Evolutionary conservation across 116 monocot species (phyloP).

Genomic region (Cymodocea nodosa): DNA sequence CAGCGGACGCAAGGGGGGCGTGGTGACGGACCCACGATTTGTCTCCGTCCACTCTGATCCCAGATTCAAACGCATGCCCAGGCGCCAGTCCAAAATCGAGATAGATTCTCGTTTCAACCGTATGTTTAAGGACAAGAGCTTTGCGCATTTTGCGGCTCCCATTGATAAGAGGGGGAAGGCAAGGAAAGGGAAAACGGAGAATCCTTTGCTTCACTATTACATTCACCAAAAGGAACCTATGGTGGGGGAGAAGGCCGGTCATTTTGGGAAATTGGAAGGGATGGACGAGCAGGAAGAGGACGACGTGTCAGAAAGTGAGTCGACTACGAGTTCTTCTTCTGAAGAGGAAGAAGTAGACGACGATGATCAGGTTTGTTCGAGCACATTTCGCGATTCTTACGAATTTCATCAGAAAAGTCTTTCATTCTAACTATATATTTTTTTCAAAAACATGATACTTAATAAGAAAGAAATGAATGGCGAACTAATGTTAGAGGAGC

Average conservation of each 20-base stretch:
- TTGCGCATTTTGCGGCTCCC: slow-evolving; percentile 38
- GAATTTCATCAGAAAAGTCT: background rate
- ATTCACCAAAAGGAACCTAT: slow-evolving; percentile 26
- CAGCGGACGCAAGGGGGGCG: slow-evolving; percentile 3
- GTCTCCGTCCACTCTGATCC: slow-evolving; percentile 60
- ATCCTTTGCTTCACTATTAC: slow-evolving; percentile 43
- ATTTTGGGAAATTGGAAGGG: background rate
- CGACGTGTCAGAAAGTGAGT: slow-evolving; percentile 10
- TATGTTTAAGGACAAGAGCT: slow-evolving; percentile 48
- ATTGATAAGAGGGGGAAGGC: slow-evolving; percentile 53
- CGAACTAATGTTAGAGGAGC: background rate
- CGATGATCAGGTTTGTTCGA: slow-evolving; percentile 12
- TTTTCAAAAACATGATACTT: background rate
- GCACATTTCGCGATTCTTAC: background rate
- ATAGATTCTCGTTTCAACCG: slow-evolving; percentile 57
- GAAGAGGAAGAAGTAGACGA: slow-evolving; percentile 25
- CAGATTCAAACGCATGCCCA: slow-evolving; percentile 59
- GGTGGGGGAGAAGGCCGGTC: background rate
- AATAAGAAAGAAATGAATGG: background rate
- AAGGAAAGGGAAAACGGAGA: slow-evolving; percentile 19
- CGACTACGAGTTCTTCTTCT: slow-evolving; percentile 15
- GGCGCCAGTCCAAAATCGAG: slow-evolving; percentile 43
- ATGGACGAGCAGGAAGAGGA: slow-evolving; percentile 1
- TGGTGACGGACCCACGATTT: slow-evolving; percentile 62
- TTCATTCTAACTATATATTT: background rate